A percentile compares a stretch with the other conserved stretches of the same genome.
Evolutionary conservation across 768 basidiomycete genomes (phyloP).

Genomic region (Grammothele lineata): DNA sequence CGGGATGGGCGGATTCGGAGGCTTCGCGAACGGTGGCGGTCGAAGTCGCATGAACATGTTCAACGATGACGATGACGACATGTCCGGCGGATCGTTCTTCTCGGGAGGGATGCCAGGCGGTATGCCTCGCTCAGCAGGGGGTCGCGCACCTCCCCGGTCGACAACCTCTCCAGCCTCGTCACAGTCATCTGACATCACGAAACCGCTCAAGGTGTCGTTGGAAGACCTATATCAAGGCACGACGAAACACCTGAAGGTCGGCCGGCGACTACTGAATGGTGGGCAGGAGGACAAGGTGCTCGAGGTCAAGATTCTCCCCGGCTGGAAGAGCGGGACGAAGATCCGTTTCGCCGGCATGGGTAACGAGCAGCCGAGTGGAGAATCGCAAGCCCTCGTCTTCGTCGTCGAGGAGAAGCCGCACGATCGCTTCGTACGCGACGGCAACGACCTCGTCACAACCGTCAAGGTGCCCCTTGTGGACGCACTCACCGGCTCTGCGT

Average conservation of each 20-base stretch:
- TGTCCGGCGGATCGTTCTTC: constrained; percentile 43
- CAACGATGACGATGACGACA: constrained; percentile 39
- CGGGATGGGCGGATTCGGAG: constrained; percentile 31
- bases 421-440: constrained; percentile 66
- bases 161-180: constrained; percentile 28
- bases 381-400: constrained; percentile 90
- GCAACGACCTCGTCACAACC: constrained; percentile 68
- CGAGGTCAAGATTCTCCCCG: constrained; percentile 76
- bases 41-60: constrained; percentile 20
- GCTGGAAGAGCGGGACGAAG: constrained; percentile 97
- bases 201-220: constrained; percentile 80
- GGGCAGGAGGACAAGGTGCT: constrained; percentile 81
- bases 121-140: constrained; percentile 35
- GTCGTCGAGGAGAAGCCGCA: constrained; percentile 96
- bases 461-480: constrained; percentile 75
- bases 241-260: constrained; percentile 86
- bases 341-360: constrained; percentile 85
- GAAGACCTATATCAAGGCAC: constrained; percentile 84
- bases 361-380: constrained; percentile 66
- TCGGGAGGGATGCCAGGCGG: constrained; percentile 56
- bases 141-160: constrained; percentile 27
- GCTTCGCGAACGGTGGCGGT: constrained; percentile 24
- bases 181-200: constrained; percentile 67
- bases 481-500: constrained; percentile 61
- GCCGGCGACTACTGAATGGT: constrained; percentile 68